phyloP scores from a whole-genome alignment of 2,329 filamentous ascomycete species.

The Lomentospora prolificans region DNA sequence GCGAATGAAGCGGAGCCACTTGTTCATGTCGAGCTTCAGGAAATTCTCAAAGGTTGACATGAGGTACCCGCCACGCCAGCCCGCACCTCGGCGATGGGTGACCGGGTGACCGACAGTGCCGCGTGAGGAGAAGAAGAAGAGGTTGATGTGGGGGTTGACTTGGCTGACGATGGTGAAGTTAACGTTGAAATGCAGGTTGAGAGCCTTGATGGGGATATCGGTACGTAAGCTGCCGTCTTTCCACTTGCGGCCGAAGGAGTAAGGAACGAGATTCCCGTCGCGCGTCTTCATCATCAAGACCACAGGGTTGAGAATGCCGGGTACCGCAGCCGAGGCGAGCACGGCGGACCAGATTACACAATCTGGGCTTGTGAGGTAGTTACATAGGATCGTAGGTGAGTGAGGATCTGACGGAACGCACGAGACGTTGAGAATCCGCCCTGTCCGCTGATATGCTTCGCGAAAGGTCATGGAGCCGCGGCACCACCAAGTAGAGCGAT shows the following conservation, averaged over 20 bases:
- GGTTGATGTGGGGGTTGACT: slow-evolving; percentile 95
- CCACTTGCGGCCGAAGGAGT: slow-evolving; percentile 98
- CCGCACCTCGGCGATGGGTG: slow-evolving; percentile 83
- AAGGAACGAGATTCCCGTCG: slow-evolving; percentile 70
- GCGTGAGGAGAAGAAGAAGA: slow-evolving; percentile 96
- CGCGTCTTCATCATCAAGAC: slow-evolving; percentile 84
- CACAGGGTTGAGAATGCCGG: slow-evolving; percentile 89
- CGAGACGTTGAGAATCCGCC: slow-evolving; percentile 87
- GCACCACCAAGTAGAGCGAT: slow-evolving; percentile 79
- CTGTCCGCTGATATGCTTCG: slow-evolving; percentile 89
- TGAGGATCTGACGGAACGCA: slow-evolving; percentile 95
- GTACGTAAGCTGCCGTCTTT: slow-evolving; percentile 93
- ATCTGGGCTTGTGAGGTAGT: slow-evolving; percentile 90
- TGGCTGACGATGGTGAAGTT: slow-evolving; percentile 86
- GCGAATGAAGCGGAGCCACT: slow-evolving; percentile 92
- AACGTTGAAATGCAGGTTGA: slow-evolving; percentile 97
- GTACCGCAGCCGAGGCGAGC: slow-evolving; percentile 86
- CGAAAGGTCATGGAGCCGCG: slow-evolving; percentile 86
- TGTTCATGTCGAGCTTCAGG: slow-evolving; percentile 90
- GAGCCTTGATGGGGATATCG: slow-evolving; percentile 86
- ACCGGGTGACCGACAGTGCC: slow-evolving; percentile 88
- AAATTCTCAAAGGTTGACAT: slow-evolving; percentile 90
- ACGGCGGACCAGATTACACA: slow-evolving; percentile 98
- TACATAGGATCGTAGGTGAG: slow-evolving; percentile 82
- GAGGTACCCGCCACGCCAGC: slow-evolving; percentile 92